A percentile compares a stretch with the other conserved stretches of the same genome.
Conservation (phyloP, 2,329 filamentous ascomycete species). For the Pseudopyricularia javanii region DNA sequence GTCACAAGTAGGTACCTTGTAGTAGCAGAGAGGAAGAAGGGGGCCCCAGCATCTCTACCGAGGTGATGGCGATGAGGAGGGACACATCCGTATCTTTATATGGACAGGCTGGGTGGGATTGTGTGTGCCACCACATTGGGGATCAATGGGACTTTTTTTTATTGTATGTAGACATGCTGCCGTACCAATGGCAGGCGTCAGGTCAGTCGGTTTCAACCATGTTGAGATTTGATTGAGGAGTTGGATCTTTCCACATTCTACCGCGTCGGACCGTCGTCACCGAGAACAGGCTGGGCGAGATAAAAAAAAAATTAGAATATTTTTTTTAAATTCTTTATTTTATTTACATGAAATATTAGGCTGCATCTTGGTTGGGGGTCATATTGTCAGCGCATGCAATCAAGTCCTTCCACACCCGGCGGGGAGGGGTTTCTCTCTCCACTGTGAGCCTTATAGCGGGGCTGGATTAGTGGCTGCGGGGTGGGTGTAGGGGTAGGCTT, state of each 20-base stretch:
- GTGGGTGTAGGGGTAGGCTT: too few relatives aligned
- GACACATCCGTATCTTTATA: background rate
- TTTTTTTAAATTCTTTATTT: background rate
- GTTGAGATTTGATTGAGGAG: constrained; percentile 9
- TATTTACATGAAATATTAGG: background rate
- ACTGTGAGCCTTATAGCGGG: background rate
- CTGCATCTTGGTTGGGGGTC: background rate
- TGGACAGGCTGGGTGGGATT: too few relatives aligned
- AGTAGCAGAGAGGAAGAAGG: background rate
- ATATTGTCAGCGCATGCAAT: background rate
- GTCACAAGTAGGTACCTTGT: background rate
- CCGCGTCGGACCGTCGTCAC: constrained; percentile 39
- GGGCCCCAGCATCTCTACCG: background rate
- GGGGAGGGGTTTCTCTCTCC: background rate
- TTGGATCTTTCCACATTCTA: constrained; percentile 20
- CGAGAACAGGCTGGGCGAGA: constrained; percentile 24
- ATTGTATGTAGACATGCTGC: background rate
- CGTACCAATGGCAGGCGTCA: background rate
- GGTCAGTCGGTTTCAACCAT: constrained; percentile 7
- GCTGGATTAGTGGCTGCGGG: too few relatives aligned
- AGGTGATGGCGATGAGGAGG: background rate
- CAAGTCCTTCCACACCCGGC: background rate
- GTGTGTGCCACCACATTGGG: background rate
- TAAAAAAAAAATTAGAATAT: background rate
- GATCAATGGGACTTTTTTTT: background rate